Evolutionary conservation across 2,329 filamentous ascomycete species (phyloP), one percentile per base, ranked within the genome.

Genomic region (Calonectria naviculata): DNA sequence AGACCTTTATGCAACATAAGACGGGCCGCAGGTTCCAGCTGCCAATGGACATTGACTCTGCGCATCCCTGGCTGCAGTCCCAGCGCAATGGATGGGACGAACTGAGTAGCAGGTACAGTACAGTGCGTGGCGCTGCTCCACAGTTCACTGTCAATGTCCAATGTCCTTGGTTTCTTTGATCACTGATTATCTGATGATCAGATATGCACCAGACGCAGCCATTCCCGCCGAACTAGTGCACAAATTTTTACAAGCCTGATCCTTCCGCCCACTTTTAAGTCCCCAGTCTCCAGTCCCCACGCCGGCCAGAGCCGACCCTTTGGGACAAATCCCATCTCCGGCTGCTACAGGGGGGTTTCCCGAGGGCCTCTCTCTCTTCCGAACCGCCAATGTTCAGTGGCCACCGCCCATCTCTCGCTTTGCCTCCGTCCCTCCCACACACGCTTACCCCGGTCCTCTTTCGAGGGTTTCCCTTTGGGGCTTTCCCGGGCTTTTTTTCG

Each of bases 281-380:
- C 52, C 52, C 52, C 52, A 34, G 29, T 61, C 56, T 61, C 56
- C 38, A 61, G 24, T 28, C 56, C 29, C 56, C 56, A 29, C 36
- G 56, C 56, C 56, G 36, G 56, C 4, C 56, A 61, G 56, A 61
- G 36, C 56, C 56, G 56, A 61, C 56, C 26, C 38, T 61, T 61
- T 61, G 36, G 56, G 56, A 42, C 34, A 41, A 61, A 61, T 42
- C 24, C 56, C 36, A 42, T 61, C 56, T 61, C 56, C 38, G 36
- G 5, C 56, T 21, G 13, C 17, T 13, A 29, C 31, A 56, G 52
- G 49, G 44, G 44, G 31, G 28, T 56, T 56, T 56, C 52, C 41
- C 52, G 52, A 38, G 31, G 52, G 17, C 52, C 29, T 21, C 31
- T n/a, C 46, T 19, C 46, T 17, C 29, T 36, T 36, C n/a, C 52